phyloP scores from a whole-genome alignment of 208 protist genomes.

The Ichthyophonus hoferi region DNA sequence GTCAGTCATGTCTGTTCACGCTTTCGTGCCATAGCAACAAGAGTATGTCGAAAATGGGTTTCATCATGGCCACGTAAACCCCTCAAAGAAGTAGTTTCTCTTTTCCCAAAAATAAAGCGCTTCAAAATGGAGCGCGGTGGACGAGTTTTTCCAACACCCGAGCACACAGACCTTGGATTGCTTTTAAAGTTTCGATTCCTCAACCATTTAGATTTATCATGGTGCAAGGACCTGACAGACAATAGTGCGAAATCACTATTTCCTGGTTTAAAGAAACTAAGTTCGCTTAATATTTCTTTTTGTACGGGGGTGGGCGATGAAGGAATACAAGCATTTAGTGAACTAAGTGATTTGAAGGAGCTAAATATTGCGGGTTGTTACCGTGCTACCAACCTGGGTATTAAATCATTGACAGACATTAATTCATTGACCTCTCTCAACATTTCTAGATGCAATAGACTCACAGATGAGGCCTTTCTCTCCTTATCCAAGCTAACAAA shows the following conservation, averaged over 20 bases:
- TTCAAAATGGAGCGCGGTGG: not conserved
- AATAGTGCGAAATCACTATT: not conserved
- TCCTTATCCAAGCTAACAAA: not conserved
- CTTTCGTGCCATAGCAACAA: not conserved
- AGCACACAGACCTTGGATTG: too few species aligned
- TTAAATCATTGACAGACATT: not conserved
- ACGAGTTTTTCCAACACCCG: not conserved
- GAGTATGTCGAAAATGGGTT: not conserved
- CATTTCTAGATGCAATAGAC: not conserved
- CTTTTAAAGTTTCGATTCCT: not conserved
- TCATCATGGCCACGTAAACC: not conserved
- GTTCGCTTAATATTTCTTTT: not conserved
- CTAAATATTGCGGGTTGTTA: not conserved
- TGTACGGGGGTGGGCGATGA: not conserved
- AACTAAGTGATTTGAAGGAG: not conserved
- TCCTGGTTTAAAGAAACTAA: not conserved
- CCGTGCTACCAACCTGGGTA: not conserved
- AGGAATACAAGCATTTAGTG: not conserved
- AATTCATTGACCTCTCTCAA: not conserved
- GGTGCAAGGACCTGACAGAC: not conserved
- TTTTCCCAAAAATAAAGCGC: not conserved
- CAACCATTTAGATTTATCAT: not conserved
- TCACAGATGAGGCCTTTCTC: not conserved
- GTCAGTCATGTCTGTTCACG: not conserved
- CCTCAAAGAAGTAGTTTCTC: not conserved